Evolutionary conservation across 2,329 filamentous ascomycete genomes (phyloP).

Genomic region (Tolypocladium paradoxum): DNA sequence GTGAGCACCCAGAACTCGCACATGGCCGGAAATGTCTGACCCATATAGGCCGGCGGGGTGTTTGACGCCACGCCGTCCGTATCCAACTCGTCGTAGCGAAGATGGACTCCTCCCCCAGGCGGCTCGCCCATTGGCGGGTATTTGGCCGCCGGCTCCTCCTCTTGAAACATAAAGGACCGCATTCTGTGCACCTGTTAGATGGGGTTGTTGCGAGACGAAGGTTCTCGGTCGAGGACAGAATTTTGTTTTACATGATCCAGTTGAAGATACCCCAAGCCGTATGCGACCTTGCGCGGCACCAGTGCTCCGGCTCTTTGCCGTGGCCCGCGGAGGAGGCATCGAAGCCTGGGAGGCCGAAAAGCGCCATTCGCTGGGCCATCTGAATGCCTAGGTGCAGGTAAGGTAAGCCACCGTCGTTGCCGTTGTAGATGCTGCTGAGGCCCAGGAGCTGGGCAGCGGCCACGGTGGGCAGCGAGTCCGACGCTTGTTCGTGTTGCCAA

Average conservation of each 20-base stretch:
- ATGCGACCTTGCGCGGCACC: neutral
- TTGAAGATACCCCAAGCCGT: neutral
- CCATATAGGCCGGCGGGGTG: neutral
- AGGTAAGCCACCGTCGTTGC: neutral
- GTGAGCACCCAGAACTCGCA: neutral
- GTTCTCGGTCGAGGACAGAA: neutral
- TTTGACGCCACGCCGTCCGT: too few relatives aligned
- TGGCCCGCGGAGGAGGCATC: neutral
- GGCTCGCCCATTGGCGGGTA: neutral
- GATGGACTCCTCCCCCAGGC: neutral
- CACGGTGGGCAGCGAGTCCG: neutral
- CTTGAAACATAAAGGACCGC: neutral
- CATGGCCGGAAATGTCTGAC: neutral
- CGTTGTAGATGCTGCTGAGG: neutral
- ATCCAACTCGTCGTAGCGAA: too few relatives aligned
- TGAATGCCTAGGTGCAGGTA: neutral
- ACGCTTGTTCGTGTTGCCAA: neutral
- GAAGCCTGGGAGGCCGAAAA: neutral
- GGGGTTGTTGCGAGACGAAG: neutral
- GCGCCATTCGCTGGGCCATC: neutral
- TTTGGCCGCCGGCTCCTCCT: neutral
- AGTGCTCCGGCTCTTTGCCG: neutral
- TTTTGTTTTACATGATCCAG: neutral
- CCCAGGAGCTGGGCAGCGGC: neutral
- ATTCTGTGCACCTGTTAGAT: neutral